Conservation (phyloP, 2,329 filamentous ascomycete genomes). For the Alternaria sp. region DNA sequence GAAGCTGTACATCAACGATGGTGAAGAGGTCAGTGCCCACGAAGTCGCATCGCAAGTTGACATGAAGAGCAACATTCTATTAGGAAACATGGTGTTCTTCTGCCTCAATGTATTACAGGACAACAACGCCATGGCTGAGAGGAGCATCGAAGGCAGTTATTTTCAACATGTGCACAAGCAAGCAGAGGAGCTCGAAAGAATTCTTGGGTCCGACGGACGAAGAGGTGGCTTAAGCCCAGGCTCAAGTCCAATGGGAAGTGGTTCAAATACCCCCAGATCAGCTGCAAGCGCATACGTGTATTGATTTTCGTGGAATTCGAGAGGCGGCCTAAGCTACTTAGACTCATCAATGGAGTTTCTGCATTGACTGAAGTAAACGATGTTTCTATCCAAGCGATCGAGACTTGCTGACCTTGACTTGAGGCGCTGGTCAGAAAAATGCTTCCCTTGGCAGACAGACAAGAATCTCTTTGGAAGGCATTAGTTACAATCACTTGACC, state of each 20-base stretch:
- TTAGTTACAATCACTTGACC: neutral
- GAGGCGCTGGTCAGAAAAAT: neutral
- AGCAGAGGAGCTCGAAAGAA: slow-evolving; percentile 30
- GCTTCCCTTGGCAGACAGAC: neutral
- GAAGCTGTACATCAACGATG: slow-evolving; percentile 26
- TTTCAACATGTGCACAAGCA: slow-evolving; percentile 31
- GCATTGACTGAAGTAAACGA: neutral
- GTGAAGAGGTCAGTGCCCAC: slow-evolving; percentile 24
- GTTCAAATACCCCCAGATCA: slow-evolving; percentile 14
- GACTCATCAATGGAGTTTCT: neutral
- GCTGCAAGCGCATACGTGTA: neutral
- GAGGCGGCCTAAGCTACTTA: neutral
- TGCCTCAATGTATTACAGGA: slow-evolving; percentile 33
- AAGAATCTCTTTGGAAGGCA: neutral
- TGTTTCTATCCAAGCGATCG: neutral
- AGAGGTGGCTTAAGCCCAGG: slow-evolving; percentile 19
- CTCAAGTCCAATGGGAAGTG: slow-evolving; percentile 15
- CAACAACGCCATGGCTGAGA: slow-evolving; percentile 24
- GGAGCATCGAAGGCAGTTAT: slow-evolving; percentile 29
- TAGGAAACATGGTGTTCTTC: slow-evolving; percentile 38
- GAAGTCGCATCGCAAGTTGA: slow-evolving; percentile 38
- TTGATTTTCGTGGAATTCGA: neutral
- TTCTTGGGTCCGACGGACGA: slow-evolving; percentile 19
- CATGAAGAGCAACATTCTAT: slow-evolving; percentile 23
- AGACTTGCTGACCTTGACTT: neutral